Percentiles rank a stretch among this genome's conserved stretches.
Conservation (phyloP, 768 basidiomycete genomes). For the Suillus brevipes region DNA sequence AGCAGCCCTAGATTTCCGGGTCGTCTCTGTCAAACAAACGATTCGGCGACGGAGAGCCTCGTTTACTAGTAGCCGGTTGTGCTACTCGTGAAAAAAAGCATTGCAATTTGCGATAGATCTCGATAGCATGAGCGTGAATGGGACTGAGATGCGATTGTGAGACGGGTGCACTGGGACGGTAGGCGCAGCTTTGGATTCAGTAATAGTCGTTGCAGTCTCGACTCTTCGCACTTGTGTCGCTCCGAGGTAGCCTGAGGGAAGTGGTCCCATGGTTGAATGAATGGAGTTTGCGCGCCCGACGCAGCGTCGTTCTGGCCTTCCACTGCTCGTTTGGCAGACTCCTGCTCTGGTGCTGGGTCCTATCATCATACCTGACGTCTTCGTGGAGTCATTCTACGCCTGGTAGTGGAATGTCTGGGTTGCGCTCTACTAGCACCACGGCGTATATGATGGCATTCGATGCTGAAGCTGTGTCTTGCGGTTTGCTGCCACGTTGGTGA, state of each 20-base stretch:
- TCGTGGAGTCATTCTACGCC: neutral
- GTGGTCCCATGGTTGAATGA: neutral
- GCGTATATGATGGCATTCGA: too few species aligned
- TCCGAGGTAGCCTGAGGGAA: constrained; percentile 3
- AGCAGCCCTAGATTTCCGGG: too few species aligned
- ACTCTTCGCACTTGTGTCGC: neutral
- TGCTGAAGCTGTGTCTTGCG: too few species aligned
- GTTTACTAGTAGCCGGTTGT: constrained; percentile 64
- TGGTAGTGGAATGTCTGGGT: neutral
- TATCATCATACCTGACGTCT: neutral
- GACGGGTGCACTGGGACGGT: constrained; percentile 22
- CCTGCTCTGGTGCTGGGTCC: constrained; percentile 30
- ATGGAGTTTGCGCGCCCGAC: constrained; percentile 2
- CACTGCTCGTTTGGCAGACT: constrained; percentile 68
- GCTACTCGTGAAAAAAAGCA: constrained; percentile 72
- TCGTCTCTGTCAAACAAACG: too few species aligned
- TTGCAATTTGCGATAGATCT: constrained; percentile 63
- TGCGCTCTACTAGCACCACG: neutral
- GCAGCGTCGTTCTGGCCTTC: constrained; percentile 52
- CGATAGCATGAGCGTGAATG: constrained; percentile 50
- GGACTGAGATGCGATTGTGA: constrained; percentile 32
- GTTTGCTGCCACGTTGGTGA: too few species aligned
- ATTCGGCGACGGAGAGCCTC: constrained; percentile 50
- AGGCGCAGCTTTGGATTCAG: constrained; percentile 8
- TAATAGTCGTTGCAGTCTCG: constrained; percentile 4